These are phyloP conservation scores for Leonotis leonurus DNA, from an alignment of 257 asterid genomes.

Conservation along the genomic window DNA sequence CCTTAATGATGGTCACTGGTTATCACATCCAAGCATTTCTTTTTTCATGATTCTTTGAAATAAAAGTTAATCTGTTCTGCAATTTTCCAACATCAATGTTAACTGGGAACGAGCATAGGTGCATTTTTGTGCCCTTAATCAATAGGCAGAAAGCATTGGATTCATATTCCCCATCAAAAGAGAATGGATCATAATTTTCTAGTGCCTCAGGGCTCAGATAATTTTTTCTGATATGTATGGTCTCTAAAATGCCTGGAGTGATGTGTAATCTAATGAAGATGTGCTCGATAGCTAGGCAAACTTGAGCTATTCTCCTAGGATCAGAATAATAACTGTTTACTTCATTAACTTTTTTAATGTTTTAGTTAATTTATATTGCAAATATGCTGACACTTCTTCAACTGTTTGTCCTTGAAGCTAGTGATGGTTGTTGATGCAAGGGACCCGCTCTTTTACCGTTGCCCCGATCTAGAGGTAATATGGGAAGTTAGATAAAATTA, in stretches of 20 bases:
- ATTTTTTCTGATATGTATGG: not conserved
- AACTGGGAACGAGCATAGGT: not conserved
- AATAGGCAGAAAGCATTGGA: not conserved
- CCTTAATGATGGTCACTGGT: not conserved
- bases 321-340: not conserved
- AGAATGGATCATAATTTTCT: not conserved
- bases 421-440: constrained; percentile 99
- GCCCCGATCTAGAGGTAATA: constrained; percentile 97
- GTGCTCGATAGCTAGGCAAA: not conserved
- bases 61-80: not conserved
- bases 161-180: not conserved
- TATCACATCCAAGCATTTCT: not conserved
- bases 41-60: not conserved
- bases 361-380: not conserved
- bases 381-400: constrained; percentile 23
- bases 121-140: not conserved
- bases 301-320: not conserved
- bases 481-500: not conserved
- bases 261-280: not conserved
- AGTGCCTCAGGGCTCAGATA: not conserved
- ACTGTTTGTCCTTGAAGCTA: constrained; percentile 42
- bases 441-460: constrained; percentile 91
- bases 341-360: not conserved
- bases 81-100: not conserved
- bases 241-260: not conserved